phyloP scores from a whole-genome alignment of 2,329 filamentous ascomycete species.

The Fusarium sp. region DNA sequence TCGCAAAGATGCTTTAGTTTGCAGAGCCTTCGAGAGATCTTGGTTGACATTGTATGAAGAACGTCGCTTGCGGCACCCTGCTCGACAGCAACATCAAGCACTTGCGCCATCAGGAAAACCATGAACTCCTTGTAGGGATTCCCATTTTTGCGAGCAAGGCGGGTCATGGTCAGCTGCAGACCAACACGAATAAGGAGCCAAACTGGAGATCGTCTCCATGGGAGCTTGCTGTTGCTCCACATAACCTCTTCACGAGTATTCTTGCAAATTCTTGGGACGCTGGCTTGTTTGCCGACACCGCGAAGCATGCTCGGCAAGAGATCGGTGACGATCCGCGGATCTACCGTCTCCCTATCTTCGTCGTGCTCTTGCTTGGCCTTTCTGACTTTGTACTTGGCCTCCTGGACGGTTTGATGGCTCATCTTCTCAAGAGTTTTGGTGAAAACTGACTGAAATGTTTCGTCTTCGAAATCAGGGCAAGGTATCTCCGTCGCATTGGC shows the following conservation, averaged over 20 bases:
- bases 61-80: neutral
- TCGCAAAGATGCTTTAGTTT: slow-evolving; percentile 38
- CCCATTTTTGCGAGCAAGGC: neutral
- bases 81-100: neutral
- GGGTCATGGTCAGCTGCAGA: slow-evolving; percentile 53
- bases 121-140: slow-evolving; percentile 29
- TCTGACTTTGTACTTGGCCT: slow-evolving; percentile 30
- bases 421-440: slow-evolving; percentile 45
- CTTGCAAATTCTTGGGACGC: slow-evolving; percentile 55
- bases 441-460: slow-evolving; percentile 34
- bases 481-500: slow-evolving; percentile 10
- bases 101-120: slow-evolving; percentile 12
- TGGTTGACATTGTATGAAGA: slow-evolving; percentile 25
- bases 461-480: neutral
- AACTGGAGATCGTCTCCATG: slow-evolving; percentile 63
- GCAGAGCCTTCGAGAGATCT: slow-evolving; percentile 18
- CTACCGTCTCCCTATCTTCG: slow-evolving; percentile 61
- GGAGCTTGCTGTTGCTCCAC: slow-evolving; percentile 46
- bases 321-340: slow-evolving; percentile 65
- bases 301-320: slow-evolving; percentile 56
- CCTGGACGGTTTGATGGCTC: slow-evolving; percentile 42
- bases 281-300: slow-evolving; percentile 46
- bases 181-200: slow-evolving; percentile 68
- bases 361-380: slow-evolving; percentile 53
- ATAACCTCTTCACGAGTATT: slow-evolving; percentile 66